These are phyloP conservation scores for Mrakia hoshinonis DNA, from an alignment of 768 basidiomycete species.

Conservation along the genomic window DNA sequence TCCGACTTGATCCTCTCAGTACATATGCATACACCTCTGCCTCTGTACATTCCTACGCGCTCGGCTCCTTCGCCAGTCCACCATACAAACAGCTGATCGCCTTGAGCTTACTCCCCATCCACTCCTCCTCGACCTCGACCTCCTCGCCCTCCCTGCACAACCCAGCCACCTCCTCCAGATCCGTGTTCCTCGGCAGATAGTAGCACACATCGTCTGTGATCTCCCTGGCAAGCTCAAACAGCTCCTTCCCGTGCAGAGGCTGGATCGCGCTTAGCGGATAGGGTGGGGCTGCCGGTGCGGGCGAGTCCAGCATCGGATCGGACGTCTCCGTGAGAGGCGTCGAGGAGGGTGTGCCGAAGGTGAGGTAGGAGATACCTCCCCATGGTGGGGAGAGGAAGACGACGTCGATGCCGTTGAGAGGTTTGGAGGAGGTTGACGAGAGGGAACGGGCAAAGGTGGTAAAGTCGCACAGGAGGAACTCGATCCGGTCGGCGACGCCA, in stretches of 20 bases:
- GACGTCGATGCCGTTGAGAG: conserved; percentile 56
- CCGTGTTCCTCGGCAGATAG: conserved; percentile 76
- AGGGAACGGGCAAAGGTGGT: conserved; percentile 62
- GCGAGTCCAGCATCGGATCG: conserved; percentile 4
- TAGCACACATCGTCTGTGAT: conserved; percentile 57
- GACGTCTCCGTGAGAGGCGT: background rate
- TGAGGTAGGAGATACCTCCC: conserved; percentile 75
- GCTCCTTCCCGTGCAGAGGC: conserved; percentile 72
- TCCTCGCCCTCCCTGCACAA: conserved; percentile 41
- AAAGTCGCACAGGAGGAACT: conserved; percentile 84
- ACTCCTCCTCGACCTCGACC: conserved; percentile 55
- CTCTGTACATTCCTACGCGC: background rate
- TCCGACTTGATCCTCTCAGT: too few species aligned
- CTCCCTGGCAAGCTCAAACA: conserved; percentile 62
- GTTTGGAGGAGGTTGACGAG: conserved; percentile 33
- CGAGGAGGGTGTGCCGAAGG: conserved; percentile 39
- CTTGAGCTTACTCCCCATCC: conserved; percentile 89
- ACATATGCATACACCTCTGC: too few species aligned
- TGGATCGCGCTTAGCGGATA: conserved; percentile 65
- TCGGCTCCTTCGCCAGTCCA: conserved; percentile 42
- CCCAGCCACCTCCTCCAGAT: conserved; percentile 60
- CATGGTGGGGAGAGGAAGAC: conserved; percentile 92
- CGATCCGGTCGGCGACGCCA: conserved; percentile 88
- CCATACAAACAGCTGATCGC: conserved; percentile 93
- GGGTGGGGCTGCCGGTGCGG: conserved; percentile 24